Conservation (phyloP, 108 stramenopile genomes). For the Nitzschia sp. region DNA sequence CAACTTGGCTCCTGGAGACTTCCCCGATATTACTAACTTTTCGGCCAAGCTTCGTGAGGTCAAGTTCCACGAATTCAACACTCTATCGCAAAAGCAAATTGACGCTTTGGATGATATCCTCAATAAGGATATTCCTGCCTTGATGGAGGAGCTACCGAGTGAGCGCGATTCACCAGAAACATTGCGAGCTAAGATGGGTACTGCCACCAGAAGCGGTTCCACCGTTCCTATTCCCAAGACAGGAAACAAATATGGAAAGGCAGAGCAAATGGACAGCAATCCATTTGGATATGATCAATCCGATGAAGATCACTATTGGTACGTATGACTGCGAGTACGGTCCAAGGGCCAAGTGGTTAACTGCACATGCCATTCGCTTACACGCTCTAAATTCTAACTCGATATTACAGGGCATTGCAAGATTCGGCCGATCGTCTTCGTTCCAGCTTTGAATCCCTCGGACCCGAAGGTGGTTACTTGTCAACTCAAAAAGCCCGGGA, state of each 20-base stretch:
- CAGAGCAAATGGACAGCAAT: constrained; percentile 54
- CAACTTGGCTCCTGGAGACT: constrained; percentile 89
- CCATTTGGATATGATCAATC: constrained; percentile 77
- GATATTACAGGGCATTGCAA: constrained; percentile 59
- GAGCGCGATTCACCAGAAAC: constrained; percentile 85
- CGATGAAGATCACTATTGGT: constrained; percentile 78
- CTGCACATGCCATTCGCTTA: constrained; percentile 1
- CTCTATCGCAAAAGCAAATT: constrained; percentile 78
- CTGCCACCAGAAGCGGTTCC: not conserved
- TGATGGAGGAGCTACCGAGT: constrained; percentile 78
- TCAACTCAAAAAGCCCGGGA: constrained; percentile 74
- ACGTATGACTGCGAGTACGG: constrained; percentile 10
- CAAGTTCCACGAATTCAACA: constrained; percentile 85
- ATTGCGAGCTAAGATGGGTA: constrained; percentile 64
- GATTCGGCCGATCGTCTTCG: constrained; percentile 76
- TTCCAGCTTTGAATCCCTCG: constrained; percentile 68
- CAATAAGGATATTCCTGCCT: constrained; percentile 46
- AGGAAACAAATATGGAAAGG: constrained; percentile 67
- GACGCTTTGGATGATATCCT: constrained; percentile 77
- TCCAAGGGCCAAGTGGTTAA: not conserved
- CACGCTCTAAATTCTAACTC: too few relatives aligned
- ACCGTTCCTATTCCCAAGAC: constrained; percentile 67
- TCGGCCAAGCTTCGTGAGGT: constrained; percentile 71
- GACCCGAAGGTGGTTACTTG: constrained; percentile 82
- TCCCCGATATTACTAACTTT: constrained; percentile 84